Percentiles rank a stretch among this genome's conserved stretches.
These are phyloP conservation scores for Alnus rubra DNA, from an alignment of 306 rosid genomes.

Conservation along the genomic window DNA sequence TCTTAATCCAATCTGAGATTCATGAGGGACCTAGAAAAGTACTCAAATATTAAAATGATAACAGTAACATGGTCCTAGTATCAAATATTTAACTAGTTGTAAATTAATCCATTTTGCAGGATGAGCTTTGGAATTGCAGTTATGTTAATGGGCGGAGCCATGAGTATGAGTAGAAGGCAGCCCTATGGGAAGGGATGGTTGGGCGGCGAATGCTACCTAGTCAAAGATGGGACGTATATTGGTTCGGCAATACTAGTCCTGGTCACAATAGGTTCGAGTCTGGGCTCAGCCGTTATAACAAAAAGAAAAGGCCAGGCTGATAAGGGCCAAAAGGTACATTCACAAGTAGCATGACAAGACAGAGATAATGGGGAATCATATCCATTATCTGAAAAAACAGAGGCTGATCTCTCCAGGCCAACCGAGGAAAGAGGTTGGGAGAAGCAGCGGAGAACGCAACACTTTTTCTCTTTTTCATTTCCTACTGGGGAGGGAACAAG, in stretches of 20 bases:
- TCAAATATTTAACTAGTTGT: background rate
- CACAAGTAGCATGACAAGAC: conserved; percentile 34
- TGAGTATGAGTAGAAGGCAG: conserved; percentile 78
- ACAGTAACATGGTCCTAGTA: background rate
- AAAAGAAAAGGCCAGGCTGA: conserved; percentile 38
- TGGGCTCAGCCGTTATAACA: conserved; percentile 46
- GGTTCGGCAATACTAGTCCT: conserved; percentile 61
- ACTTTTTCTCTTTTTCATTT: background rate
- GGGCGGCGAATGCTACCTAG: conserved; percentile 79
- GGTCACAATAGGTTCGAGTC: conserved; percentile 40
- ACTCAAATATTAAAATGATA: background rate
- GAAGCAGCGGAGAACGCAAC: conserved; percentile 6
- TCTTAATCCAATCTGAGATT: background rate
- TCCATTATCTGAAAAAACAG: background rate
- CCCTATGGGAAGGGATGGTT: conserved; percentile 80
- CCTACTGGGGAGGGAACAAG: background rate
- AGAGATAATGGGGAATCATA: conserved; percentile 5
- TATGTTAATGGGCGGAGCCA: conserved; percentile 47
- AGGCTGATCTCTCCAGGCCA: conserved; percentile 13
- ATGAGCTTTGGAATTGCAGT: conserved; percentile 63
- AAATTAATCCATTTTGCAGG: conserved; percentile 54
- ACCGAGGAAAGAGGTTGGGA: conserved; percentile 9
- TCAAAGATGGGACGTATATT: conserved; percentile 51
- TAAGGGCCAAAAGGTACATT: conserved; percentile 39
- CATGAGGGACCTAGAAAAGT: conserved; percentile 14